Evolutionary conservation across 306 rosid species (phyloP).

Genomic region (Acacia confusa): DNA sequence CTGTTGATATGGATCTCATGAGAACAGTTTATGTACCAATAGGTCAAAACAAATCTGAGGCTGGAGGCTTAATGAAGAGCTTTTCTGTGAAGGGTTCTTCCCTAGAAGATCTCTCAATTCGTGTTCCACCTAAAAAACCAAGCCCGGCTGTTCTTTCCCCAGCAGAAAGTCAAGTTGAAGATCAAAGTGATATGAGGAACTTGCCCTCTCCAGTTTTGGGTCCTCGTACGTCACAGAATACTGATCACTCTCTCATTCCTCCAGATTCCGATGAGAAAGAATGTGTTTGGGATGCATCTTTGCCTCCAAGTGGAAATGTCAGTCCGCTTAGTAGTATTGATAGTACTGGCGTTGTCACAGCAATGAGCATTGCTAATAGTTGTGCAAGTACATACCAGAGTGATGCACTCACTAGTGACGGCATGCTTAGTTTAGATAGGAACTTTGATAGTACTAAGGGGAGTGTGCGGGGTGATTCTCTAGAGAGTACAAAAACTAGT

Average conservation of each 20-base stretch:
- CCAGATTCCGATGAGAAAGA: conserved; percentile 91
- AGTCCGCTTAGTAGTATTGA: conserved; percentile 97
- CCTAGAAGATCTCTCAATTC: conserved; percentile 80
- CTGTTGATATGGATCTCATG: conserved; percentile 91
- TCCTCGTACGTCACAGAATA: conserved; percentile 67
- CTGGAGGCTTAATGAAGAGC: conserved; percentile 78
- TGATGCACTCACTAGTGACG: conserved; percentile 78
- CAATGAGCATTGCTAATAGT: conserved; percentile 93
- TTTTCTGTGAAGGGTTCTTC: conserved; percentile 78
- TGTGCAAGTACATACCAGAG: conserved; percentile 88
- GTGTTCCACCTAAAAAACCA: conserved; percentile 66
- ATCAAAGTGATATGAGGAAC: conserved; percentile 50
- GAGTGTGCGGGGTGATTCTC: conserved; percentile 90
- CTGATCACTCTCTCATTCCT: conserved; percentile 60
- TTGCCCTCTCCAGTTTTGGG: conserved; percentile 56
- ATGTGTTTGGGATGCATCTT: conserved; percentile 98
- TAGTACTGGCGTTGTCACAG: conserved; percentile 84
- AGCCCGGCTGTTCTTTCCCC: conserved; percentile 57
- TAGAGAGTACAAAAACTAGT: conserved; percentile 95
- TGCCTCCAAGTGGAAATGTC: conserved; percentile 99
- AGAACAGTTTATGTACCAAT: conserved; percentile 77
- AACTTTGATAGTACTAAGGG: conserved; percentile 79
- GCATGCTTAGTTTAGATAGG: conserved; percentile 89
- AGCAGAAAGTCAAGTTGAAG: conserved; percentile 66
- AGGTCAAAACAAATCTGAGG: conserved; percentile 68